These are phyloP conservation scores for Auricularia auricula-judae DNA, from an alignment of 768 basidiomycete genomes.

Conservation along the genomic window DNA sequence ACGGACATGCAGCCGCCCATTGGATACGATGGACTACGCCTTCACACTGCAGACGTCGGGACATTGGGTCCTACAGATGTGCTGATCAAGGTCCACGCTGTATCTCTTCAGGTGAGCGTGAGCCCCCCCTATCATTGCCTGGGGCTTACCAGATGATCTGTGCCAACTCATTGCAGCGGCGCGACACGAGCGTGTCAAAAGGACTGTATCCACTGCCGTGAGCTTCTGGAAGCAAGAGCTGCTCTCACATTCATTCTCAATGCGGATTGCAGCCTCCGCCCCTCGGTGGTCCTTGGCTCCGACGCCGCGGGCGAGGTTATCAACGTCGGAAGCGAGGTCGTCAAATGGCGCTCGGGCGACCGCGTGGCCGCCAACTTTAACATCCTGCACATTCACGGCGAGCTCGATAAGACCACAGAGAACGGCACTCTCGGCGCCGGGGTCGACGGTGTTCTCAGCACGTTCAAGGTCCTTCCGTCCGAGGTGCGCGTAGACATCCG, in stretches of 20 bases:
- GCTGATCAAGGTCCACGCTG: not conserved
- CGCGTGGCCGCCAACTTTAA: slow-evolving; percentile 8
- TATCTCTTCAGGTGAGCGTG: not conserved
- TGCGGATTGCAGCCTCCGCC: not conserved
- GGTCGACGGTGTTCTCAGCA: slow-evolving; percentile 29
- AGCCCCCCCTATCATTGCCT: no score
- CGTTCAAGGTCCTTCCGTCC: slow-evolving; percentile 40
- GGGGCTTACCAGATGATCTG: not conserved
- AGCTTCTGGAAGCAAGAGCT: not conserved
- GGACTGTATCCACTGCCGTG: not conserved
- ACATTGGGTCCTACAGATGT: not conserved
- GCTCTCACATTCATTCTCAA: not conserved
- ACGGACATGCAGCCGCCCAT: not conserved
- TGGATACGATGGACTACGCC: not conserved
- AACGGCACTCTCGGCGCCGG: slow-evolving; percentile 5
- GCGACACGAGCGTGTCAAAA: not conserved
- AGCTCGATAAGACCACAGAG: not conserved
- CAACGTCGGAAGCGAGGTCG: not conserved
- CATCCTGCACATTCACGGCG: slow-evolving; percentile 1
- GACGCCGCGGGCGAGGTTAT: slow-evolving; percentile 9
- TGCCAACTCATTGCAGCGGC: not conserved
- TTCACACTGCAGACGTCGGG: not conserved
- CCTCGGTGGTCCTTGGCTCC: not conserved
- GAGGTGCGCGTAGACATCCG: slow-evolving; percentile 19
- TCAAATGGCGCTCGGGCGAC: slow-evolving; percentile 5